Percentiles rank a stretch among this genome's conserved stretches.
Evolutionary conservation across 2,329 filamentous ascomycete genomes (phyloP).

Genomic region (Aspergillus eucalypticola): DNA sequence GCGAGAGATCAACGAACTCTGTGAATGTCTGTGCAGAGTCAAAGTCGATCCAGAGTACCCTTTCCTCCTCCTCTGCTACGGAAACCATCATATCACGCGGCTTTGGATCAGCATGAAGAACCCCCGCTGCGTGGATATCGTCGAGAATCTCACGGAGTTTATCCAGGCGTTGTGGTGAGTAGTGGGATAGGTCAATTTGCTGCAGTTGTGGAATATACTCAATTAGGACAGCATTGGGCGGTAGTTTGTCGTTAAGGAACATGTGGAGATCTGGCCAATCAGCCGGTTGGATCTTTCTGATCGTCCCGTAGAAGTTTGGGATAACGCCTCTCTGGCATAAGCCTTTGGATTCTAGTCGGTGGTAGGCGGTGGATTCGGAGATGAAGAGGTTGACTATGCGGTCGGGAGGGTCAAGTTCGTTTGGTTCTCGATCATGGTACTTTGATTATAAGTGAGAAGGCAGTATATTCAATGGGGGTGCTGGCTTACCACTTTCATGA

Average conservation of each 20-base stretch:
- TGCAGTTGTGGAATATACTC: too few species aligned
- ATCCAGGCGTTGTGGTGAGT: too few species aligned
- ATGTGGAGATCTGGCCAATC: slow-evolving; percentile 11
- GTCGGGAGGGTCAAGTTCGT: slow-evolving; percentile 11
- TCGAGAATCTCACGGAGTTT: background rate
- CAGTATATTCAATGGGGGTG: background rate
- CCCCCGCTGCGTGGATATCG: slow-evolving; percentile 13
- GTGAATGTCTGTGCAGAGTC: slow-evolving; percentile 20
- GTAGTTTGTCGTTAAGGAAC: slow-evolving; percentile 20
- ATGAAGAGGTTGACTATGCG: slow-evolving; percentile 19
- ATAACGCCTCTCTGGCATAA: slow-evolving; percentile 18
- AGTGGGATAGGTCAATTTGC: too few species aligned
- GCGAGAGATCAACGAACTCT: slow-evolving; percentile 4
- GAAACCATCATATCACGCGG: slow-evolving; percentile 23
- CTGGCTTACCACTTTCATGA: background rate
- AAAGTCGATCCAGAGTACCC: slow-evolving; percentile 25
- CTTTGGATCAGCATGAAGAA: slow-evolving; percentile 20
- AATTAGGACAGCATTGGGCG: background rate
- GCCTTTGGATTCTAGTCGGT: slow-evolving; percentile 19
- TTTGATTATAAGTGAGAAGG: background rate
- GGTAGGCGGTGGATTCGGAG: slow-evolving; percentile 20
- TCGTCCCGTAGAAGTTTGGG: slow-evolving; percentile 21
- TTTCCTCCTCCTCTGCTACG: slow-evolving; percentile 1
- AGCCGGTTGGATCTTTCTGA: slow-evolving; percentile 14
- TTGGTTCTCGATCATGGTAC: slow-evolving; percentile 16